Conservation (phyloP, 208 protist genomes). For the Acanthamoeba rhysodes region DNA sequence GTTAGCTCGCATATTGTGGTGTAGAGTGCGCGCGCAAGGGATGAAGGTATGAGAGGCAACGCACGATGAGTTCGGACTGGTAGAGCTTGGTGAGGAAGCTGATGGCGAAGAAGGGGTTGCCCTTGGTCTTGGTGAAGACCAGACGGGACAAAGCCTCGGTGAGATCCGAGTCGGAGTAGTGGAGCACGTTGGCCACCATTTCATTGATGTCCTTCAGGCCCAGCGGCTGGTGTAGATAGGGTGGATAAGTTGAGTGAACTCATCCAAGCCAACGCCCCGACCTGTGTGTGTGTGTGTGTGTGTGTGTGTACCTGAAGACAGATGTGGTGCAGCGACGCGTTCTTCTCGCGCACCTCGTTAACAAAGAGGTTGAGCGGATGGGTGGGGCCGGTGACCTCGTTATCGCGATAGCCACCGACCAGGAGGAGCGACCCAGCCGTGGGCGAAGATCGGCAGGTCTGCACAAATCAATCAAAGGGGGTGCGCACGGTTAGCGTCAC, state of each 20-base stretch:
- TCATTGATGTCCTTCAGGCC: slow-evolving; percentile 28
- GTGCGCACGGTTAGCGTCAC: too few relatives aligned
- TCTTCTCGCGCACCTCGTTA: slow-evolving; percentile 40
- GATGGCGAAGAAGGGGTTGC: slow-evolving; percentile 73
- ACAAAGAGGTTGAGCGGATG: slow-evolving; percentile 55
- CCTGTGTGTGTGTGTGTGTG: not conserved
- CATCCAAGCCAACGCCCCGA: too few relatives aligned
- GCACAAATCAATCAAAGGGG: not conserved
- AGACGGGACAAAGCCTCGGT: not conserved
- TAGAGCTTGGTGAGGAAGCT: slow-evolving; percentile 76
- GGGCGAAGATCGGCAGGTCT: not conserved
- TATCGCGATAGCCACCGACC: slow-evolving; percentile 63
- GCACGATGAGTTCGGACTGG: slow-evolving; percentile 60
- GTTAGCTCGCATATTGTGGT: not conserved
- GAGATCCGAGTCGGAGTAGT: not conserved
- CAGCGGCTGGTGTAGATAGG: not conserved
- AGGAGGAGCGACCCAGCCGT: slow-evolving; percentile 12
- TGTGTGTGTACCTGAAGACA: not conserved
- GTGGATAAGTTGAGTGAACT: not conserved
- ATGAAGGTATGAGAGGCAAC: not conserved
- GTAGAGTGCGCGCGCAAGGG: not conserved
- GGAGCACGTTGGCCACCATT: slow-evolving; percentile 59
- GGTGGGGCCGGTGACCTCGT: slow-evolving; percentile 22
- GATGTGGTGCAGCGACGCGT: slow-evolving; percentile 7
- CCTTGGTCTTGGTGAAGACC: slow-evolving; percentile 59